Base-by-base conservation (phyloP, 164 flowering plant species). In the Vitis cinerea region DNA sequence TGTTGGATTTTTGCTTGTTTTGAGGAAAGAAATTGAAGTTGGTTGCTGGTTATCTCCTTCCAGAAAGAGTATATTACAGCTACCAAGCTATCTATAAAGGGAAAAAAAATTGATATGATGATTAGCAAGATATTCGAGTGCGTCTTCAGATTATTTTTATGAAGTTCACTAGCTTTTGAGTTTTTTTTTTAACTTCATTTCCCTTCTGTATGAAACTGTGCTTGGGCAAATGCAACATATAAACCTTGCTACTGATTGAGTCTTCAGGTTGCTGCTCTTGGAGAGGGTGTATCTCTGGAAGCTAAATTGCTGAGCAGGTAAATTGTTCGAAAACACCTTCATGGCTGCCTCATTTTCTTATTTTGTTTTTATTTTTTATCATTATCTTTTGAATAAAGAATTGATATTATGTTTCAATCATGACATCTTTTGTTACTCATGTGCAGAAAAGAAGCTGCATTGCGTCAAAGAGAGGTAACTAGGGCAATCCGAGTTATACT, bases 271-370 rank as follows among this genome's bases (percentile, higher is more conserved):
- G 97, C 97, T 78, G 69, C 90, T 75, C 93, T 96, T 66, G 97
- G 99, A 63, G 98, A 96, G 86, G 99, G 99, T 61, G 88, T 93
- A 23, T 93, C 99, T 11, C 71, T 96, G 74, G 99, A 96, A 83
- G 97, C 98, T 58, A 92, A 94, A 78, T 71, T 93, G 58, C 79
- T 96, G 80, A 91, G 90, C 91, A 88, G 99, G 99, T 92, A 75
- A 64, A 50, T 47, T 71, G 15, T 30, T 61, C 50, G 48, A 15
- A 30, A 57, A 31, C 11, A 17, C 17, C 14, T 27, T 27, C 23
- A 50, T 52, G 44, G 2, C 16, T n/a, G 7, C 55, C 13, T 10
- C 12, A 16, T 23, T 52, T 60, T 8, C 51, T 54, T 6, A 5
- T 50, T 27, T 61, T 48, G 12, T 12, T 19, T 61, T 1, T 4